Evolutionary conservation across 352 stramenopile genomes (phyloP), one percentile per base, ranked within the genome.

Genomic region (Peronospora belbahrii): DNA sequence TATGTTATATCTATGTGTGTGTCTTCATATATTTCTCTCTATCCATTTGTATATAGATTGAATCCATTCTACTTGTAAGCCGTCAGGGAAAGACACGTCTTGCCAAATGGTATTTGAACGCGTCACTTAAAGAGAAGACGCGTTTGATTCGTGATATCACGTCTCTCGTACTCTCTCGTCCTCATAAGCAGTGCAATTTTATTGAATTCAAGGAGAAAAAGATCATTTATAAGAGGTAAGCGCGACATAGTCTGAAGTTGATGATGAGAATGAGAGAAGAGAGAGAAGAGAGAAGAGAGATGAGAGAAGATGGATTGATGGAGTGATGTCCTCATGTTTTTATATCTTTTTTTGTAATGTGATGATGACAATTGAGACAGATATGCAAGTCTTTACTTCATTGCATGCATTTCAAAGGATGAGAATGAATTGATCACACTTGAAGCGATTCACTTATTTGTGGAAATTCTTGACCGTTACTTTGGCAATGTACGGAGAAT

Each of bases 201-300:
- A 97, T 98, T 59, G 95, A 98, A 67, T 98, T 97, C 75, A 95
- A 95, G 59, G 87, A 97, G 42, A 96, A 97, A 62, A 99, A 98
- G 64, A 97, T 99, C 59, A 87, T 98, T 4, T 99, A 98, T 73
- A 89, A 97, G 68, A 73, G 95, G 70, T 94, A n/a, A 9, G 23
- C 20, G 1, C 4, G 2, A n/a, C n/a, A n/a, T 28, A n/a, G 20
- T 13, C 13, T 14, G 4, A 31, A n/a, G n/a, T n/a, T n/a, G n/a
- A n/a, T n/a, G n/a, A n/a, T n/a, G n/a, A n/a, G n/a, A n/a, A n/a
- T n/a, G n/a, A n/a, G n/a, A n/a, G n/a, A 23, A 15, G 35, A 15
- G 20, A 18, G 6, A 6, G n/a, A 34, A n/a, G n/a, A n/a, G n/a
- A n/a, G n/a, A n/a, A n/a, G n/a, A n/a, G n/a, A n/a, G n/a, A n/a